Evolutionary conservation across 345 rosid species (phyloP).

Genomic region (Mangifera indica): DNA sequence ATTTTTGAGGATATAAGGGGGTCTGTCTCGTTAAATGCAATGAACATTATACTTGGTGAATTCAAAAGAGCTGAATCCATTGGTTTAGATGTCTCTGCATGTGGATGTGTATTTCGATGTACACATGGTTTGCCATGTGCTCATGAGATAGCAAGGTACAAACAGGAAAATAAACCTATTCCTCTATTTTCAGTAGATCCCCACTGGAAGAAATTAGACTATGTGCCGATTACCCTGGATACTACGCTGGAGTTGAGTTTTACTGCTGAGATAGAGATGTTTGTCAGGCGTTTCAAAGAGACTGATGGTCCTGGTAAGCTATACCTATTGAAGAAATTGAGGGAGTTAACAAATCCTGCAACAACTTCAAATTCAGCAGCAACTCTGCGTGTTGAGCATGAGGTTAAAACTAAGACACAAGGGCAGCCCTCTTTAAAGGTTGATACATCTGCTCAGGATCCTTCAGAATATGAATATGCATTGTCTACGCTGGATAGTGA

Average conservation of each 20-base stretch:
- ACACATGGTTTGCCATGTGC: conserved; percentile 26
- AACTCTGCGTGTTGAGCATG: background rate
- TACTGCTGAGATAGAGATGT: conserved; percentile 17
- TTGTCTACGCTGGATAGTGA: conserved; percentile 11
- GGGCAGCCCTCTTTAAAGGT: background rate
- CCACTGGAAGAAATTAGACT: conserved; percentile 20
- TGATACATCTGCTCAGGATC: conserved; percentile 1
- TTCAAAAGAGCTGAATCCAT: conserved; percentile 15
- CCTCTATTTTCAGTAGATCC: conserved; percentile 14
- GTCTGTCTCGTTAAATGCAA: conserved; percentile 13
- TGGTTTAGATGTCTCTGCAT: background rate
- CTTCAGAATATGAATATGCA: conserved; percentile 13
- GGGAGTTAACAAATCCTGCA: conserved; percentile 1
- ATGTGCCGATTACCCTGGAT: conserved; percentile 13
- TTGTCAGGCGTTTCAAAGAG: conserved; percentile 16
- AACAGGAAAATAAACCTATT: conserved; percentile 14
- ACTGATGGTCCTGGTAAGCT: conserved; percentile 19
- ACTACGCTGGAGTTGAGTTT: conserved; percentile 19
- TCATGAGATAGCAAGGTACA: conserved; percentile 20
- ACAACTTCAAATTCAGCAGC: background rate
- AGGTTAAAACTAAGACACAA: background rate
- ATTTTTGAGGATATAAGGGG: conserved; percentile 20
- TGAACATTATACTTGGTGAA: conserved; percentile 14
- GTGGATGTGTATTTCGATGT: conserved; percentile 19
- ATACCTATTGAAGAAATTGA: conserved; percentile 12